Conservation (phyloP, 1,139 yeast genomes). For the Protomyces arabidopsidicola region DNA sequence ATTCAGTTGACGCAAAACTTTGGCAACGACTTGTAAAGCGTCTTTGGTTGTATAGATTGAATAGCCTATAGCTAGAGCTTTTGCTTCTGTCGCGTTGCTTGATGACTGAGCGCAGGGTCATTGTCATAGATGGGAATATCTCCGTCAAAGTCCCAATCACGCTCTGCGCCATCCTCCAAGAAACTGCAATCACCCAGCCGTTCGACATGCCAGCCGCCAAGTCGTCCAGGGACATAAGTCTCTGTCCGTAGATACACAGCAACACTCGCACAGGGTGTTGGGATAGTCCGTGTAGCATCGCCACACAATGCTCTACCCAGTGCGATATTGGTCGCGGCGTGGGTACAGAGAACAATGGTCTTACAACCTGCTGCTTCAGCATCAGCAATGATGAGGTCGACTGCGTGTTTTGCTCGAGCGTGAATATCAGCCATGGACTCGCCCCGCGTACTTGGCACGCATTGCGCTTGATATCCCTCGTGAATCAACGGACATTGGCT, state of each 20-base stretch:
- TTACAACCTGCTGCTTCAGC: slow-evolving; percentile 51
- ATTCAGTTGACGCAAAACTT: slow-evolving; percentile 26
- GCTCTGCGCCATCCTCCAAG: slow-evolving; percentile 72
- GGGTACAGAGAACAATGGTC: slow-evolving; percentile 61
- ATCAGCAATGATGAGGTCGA: slow-evolving; percentile 50
- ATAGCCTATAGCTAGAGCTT: background rate
- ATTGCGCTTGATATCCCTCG: slow-evolving; percentile 44
- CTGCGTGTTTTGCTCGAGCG: slow-evolving; percentile 50
- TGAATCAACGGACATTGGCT: background rate
- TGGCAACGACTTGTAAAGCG: slow-evolving; percentile 15
- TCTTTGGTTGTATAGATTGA: background rate
- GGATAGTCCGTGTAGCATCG: slow-evolving; percentile 46
- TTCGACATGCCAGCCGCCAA: slow-evolving; percentile 52
- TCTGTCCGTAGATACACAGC: slow-evolving; percentile 32
- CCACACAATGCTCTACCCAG: slow-evolving; percentile 65
- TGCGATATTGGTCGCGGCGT: slow-evolving; percentile 76
- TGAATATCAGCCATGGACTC: slow-evolving; percentile 64
- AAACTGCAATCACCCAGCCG: slow-evolving; percentile 68
- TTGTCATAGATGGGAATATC: slow-evolving; percentile 26
- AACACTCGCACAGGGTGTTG: slow-evolving; percentile 38
- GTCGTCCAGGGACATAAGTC: slow-evolving; percentile 46
- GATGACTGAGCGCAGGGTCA: slow-evolving; percentile 5
- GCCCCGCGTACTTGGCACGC: slow-evolving; percentile 58
- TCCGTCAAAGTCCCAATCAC: slow-evolving; percentile 79
- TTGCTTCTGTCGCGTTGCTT: background rate